A percentile compares a stretch with the other conserved stretches of the same genome.
phyloP scores from a whole-genome alignment of 2,329 filamentous ascomycete species.

The Hypoxylon sp. region DNA sequence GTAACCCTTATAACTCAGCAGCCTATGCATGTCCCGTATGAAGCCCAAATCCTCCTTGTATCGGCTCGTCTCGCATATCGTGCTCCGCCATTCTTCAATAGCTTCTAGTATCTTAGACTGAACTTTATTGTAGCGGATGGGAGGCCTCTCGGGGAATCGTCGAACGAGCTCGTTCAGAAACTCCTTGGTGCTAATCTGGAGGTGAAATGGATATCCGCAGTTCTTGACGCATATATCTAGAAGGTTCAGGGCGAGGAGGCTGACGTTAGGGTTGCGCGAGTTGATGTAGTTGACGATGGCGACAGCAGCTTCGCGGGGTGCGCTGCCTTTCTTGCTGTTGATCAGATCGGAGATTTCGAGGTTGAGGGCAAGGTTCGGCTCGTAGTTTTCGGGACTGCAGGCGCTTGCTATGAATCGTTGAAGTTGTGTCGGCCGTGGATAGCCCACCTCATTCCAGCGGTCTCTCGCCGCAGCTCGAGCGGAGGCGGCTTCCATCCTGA shows the following conservation, averaged over 20 bases:
- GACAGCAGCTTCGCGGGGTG: slow-evolving; percentile 93
- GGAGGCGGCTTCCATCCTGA: slow-evolving; percentile 89
- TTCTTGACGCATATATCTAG: slow-evolving; percentile 99
- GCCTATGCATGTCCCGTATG: slow-evolving; percentile 95
- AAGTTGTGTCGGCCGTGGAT: slow-evolving; percentile 84
- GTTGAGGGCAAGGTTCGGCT: slow-evolving; percentile 95
- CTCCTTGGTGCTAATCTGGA: slow-evolving; percentile 98
- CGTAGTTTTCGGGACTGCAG: slow-evolving; percentile 96
- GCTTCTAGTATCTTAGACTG: slow-evolving; percentile 93
- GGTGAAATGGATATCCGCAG: slow-evolving; percentile 98
- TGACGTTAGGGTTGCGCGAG: slow-evolving; percentile 95
- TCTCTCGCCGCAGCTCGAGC: slow-evolving; percentile 95
- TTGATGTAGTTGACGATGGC: slow-evolving; percentile 96
- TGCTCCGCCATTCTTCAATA: slow-evolving; percentile 98
- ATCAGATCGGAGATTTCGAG: slow-evolving; percentile 97
- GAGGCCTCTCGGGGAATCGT: slow-evolving; percentile 93
- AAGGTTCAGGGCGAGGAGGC: slow-evolving; percentile 87
- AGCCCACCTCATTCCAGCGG: slow-evolving; percentile 86
- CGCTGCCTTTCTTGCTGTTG: slow-evolving; percentile 96
- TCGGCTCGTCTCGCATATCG: slow-evolving; percentile 96
- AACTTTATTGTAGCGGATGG: slow-evolving; percentile 84
- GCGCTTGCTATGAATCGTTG: slow-evolving; percentile 97
- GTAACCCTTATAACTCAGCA: slow-evolving; percentile 97
- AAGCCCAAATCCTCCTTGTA: slow-evolving; percentile 98
- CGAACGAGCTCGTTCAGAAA: slow-evolving; percentile 98